A percentile compares a stretch with the other conserved stretches of the same genome.
These are phyloP conservation scores for Avena insularis DNA, from an alignment of 176 grass and related monocot genomes.

Conservation along the genomic window DNA sequence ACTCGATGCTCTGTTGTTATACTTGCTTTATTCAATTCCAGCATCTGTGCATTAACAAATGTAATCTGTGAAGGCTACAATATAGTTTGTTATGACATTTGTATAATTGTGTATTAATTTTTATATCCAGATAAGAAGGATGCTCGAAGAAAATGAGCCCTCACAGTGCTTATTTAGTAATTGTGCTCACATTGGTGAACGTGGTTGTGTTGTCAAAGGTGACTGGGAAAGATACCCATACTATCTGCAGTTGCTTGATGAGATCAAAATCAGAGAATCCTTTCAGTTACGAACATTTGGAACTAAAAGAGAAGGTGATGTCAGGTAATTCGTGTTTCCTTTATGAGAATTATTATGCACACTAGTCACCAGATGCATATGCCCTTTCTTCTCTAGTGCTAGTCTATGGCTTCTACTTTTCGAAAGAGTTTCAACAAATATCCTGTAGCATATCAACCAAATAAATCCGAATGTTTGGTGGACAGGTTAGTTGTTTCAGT, in stretches of 20 bases:
- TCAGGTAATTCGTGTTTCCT: slow-evolving; percentile 57
- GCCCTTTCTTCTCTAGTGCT: not conserved
- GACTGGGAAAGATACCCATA: slow-evolving; percentile 98
- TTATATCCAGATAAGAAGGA: slow-evolving; percentile 74
- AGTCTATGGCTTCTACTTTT: not conserved
- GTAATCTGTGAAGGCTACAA: not conserved
- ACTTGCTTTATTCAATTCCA: slow-evolving; percentile 10
- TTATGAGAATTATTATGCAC: slow-evolving; percentile 22
- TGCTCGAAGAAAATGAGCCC: slow-evolving; percentile 67
- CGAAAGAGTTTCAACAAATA: slow-evolving; percentile 12
- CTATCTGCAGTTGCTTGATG: slow-evolving; percentile 97
- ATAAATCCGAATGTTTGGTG: slow-evolving; percentile 3
- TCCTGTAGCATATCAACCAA: not conserved
- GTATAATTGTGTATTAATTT: slow-evolving; percentile 27
- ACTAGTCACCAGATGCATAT: slow-evolving; percentile 1
- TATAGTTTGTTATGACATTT: slow-evolving; percentile 15
- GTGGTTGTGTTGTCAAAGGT: slow-evolving; percentile 79
- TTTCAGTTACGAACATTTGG: slow-evolving; percentile 93
- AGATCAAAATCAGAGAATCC: slow-evolving; percentile 94
- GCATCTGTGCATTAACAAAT: not conserved
- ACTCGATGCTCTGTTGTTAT: not conserved
- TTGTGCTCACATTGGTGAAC: slow-evolving; percentile 91
- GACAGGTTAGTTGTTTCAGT: not conserved
- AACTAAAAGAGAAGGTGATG: slow-evolving; percentile 89
- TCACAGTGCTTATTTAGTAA: slow-evolving; percentile 81